phyloP scores from a whole-genome alignment of 768 basidiomycete species.

The Calocybe indica region DNA sequence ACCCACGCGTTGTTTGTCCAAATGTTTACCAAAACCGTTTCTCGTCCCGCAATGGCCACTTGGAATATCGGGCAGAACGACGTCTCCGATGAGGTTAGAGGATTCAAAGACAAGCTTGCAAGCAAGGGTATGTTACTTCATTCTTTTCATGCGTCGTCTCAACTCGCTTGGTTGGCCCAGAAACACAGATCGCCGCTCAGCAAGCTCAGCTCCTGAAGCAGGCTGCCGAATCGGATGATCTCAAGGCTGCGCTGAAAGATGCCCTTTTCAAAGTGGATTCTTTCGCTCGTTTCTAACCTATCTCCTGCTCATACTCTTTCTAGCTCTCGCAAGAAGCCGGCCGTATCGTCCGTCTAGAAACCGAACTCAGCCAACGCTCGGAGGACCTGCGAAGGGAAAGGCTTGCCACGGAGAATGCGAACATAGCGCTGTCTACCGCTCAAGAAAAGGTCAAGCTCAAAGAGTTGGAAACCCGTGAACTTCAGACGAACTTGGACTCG shows the following conservation, averaged over 20 bases:
- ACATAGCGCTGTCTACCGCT: conserved; percentile 39
- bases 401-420: conserved; percentile 44
- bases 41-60: conserved; percentile 33
- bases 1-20: too few species aligned
- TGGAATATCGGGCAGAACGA: conserved; percentile 42
- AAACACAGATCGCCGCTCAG: conserved; percentile 43
- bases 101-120: conserved; percentile 39
- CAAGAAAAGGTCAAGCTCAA: conserved; percentile 47
- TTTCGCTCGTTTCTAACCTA: neutral
- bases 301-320: conserved; percentile 2
- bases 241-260: conserved; percentile 36
- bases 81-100: conserved; percentile 40
- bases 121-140: conserved; percentile 35
- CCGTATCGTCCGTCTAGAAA: conserved; percentile 50
- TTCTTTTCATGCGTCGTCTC: neutral
- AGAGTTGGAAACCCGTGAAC: conserved; percentile 43
- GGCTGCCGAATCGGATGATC: conserved; percentile 35
- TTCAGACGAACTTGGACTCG: conserved; percentile 50
- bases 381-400: conserved; percentile 55
- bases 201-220: conserved; percentile 37
- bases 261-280: conserved; percentile 37
- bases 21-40: too few species aligned
- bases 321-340: conserved; percentile 55
- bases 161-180: conserved; percentile 21
- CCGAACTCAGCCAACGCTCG: conserved; percentile 38